Conservation (phyloP, 148 eudicot genomes). For the Euryodendron excelsum region DNA sequence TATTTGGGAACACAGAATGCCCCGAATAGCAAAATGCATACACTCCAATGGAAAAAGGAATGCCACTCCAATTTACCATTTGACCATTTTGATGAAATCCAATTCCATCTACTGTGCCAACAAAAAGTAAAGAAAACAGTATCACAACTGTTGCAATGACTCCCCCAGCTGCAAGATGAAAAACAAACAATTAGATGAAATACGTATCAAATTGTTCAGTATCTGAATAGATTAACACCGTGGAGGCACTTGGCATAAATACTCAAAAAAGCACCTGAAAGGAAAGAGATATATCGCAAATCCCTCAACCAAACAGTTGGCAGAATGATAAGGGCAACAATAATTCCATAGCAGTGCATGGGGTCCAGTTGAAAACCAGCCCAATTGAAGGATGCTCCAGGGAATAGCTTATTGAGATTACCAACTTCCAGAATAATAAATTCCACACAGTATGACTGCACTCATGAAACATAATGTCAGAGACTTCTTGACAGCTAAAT, state of each 20-base stretch:
- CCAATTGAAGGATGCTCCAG: slow-evolving; percentile 52
- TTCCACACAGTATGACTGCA: slow-evolving; percentile 88
- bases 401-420: slow-evolving; percentile 70
- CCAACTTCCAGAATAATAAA: slow-evolving; percentile 84
- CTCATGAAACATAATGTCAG: slow-evolving; percentile 7
- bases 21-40: slow-evolving; percentile 86
- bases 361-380: slow-evolving; percentile 59
- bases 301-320: slow-evolving; percentile 81
- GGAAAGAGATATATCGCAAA: slow-evolving; percentile 62
- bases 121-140: slow-evolving; percentile 52
- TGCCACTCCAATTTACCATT: slow-evolving; percentile 67
- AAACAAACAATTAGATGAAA: neutral
- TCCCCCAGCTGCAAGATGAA: slow-evolving; percentile 68
- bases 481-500: neutral
- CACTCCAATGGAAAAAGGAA: slow-evolving; percentile 80
- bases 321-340: slow-evolving; percentile 55
- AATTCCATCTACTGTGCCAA: slow-evolving; percentile 53
- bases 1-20: slow-evolving; percentile 83
- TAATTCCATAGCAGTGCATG: slow-evolving; percentile 55
- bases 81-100: slow-evolving; percentile 57
- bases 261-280: slow-evolving; percentile 62
- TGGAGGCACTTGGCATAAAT: neutral
- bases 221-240: neutral
- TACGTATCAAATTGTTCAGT: neutral
- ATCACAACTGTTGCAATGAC: slow-evolving; percentile 64